Base-by-base conservation (phyloP, 352 stramenopile species). In the Pythium folliculosum region DNA sequence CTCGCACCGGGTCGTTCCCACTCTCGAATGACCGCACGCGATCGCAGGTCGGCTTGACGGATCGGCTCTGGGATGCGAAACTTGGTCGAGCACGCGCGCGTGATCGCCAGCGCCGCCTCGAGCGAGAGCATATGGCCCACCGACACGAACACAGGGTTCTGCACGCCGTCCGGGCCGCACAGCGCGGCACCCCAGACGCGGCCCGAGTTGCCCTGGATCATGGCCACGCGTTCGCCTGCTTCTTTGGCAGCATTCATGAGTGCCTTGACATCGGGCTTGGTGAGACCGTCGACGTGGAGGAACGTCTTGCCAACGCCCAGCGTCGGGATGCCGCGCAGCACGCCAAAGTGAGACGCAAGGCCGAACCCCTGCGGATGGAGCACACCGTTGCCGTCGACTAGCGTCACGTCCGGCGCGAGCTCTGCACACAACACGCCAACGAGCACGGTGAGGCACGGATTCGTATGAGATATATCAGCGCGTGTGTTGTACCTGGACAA, bases 351-450 rank as follows among this genome's bases (percentile, higher is more conserved):
- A 35, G 87, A 98, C 14, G 96, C 96, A 2, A 98, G 78, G 6
- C 96, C 95, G 63, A 97, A 97, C 45, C 88, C 82, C 43, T 94
- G 77, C 14, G 92, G 89, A 62, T 99, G 96, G 56, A 95, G 72
- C 19, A 92, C 61, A 25, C 87, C 87, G 47, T 95, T 95, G 22
- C 96, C 96, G 72, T 99, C 96, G 4, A 99, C 95, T 17, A 99
- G 75, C 35, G 93, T 91, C 30, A 98, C 80, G 40, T 96, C 77
- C 22, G 96, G 95, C 30, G 81, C 73, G 21, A 88, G 61, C 43
- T 91, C 85, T 89, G 59, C 35, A 6, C 14, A n/a, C 14, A 12
- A 47, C 12, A 19, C 40, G 14, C 5, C 14, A 47, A 10, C 8
- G 35, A 12, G 12, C 35, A 14, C 1, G 35, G 10, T 40, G 35